Evolutionary conservation across 2,329 filamentous ascomycete genomes (phyloP).

Genomic region (Aureobasidium musti): DNA sequence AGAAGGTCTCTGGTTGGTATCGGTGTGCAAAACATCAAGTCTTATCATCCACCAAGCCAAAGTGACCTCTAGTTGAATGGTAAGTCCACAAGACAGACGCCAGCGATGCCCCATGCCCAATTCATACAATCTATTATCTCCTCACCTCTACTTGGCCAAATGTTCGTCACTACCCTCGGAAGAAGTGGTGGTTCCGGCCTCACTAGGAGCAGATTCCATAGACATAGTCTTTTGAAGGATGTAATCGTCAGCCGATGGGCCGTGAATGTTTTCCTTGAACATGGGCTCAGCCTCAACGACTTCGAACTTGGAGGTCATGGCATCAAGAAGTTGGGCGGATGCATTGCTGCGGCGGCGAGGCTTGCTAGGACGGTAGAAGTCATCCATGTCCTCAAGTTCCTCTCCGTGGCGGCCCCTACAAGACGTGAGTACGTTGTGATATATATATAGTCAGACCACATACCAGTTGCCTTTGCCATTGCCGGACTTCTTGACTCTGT

Average conservation of each 20-base stretch:
- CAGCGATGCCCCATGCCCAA: constrained; percentile 23
- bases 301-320: constrained; percentile 98
- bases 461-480: constrained; percentile 94
- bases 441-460: constrained; percentile 39
- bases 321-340: constrained; percentile 68
- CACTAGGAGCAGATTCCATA: constrained; percentile 17
- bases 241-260: constrained; percentile 59
- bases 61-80: not conserved
- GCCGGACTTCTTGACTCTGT: constrained; percentile 96
- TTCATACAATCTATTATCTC: constrained; percentile 22
- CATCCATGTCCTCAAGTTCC: constrained; percentile 75
- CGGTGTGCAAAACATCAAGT: not conserved
- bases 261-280: constrained; percentile 84
- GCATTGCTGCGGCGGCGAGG: constrained; percentile 91
- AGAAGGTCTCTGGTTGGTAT: not conserved
- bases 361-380: constrained; percentile 74
- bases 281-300: constrained; percentile 84
- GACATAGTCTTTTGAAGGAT: constrained; percentile 23
- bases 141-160: constrained; percentile 23
- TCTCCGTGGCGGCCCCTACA: constrained; percentile 78
- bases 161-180: constrained; percentile 11
- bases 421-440: constrained; percentile 14
- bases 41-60: not conserved
- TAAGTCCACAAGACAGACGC: constrained; percentile 25
- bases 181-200: constrained; percentile 19